Percentiles rank a stretch among this genome's conserved stretches.
Conservation (phyloP, 208 protist genomes). For the Crithidia acanthocephali region DNA sequence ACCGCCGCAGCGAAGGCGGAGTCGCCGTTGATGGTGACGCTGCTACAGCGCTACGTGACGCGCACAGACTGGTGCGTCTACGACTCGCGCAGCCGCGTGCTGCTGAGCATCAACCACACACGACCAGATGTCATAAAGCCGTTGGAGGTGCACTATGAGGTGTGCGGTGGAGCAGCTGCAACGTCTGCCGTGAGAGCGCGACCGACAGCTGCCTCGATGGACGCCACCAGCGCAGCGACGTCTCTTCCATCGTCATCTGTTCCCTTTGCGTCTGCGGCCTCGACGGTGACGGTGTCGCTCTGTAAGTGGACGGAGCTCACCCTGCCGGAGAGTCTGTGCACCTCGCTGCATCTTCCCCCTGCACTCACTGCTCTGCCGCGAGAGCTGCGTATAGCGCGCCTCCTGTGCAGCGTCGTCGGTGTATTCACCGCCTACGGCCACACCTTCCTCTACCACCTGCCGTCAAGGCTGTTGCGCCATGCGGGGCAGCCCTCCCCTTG, state of each 20-base stretch:
- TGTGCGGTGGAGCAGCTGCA: not conserved
- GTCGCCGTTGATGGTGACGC: constrained; percentile 2
- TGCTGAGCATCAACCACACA: constrained; percentile 47
- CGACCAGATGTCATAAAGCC: constrained; percentile 54
- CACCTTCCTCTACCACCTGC: constrained; percentile 46
- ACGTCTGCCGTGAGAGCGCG: not conserved
- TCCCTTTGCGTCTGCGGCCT: not conserved
- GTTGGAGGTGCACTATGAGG: constrained; percentile 34
- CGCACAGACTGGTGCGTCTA: constrained; percentile 44
- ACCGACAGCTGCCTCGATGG: no score
- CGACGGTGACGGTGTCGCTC: constrained; percentile 2
- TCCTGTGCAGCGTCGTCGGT: constrained; percentile 36
- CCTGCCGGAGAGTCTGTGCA: constrained; percentile 26
- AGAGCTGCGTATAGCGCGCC: not conserved
- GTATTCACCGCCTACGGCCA: constrained; percentile 47
- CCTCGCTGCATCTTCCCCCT: not conserved
- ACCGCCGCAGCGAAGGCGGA: not conserved
- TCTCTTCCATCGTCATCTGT: not conserved
- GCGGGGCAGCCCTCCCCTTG: not conserved
- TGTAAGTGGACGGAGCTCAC: constrained; percentile 31
- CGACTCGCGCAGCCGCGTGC: constrained; percentile 17
- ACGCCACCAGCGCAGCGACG: not conserved
- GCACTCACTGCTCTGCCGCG: not conserved
- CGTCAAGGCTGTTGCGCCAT: not conserved
- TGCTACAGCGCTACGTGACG: constrained; percentile 54